A percentile compares a stretch with the other conserved stretches of the same genome.
Evolutionary conservation across 371 early-diverging fungal genomes (phyloP).

Genomic region (Syncephalastrum monosporum): DNA sequence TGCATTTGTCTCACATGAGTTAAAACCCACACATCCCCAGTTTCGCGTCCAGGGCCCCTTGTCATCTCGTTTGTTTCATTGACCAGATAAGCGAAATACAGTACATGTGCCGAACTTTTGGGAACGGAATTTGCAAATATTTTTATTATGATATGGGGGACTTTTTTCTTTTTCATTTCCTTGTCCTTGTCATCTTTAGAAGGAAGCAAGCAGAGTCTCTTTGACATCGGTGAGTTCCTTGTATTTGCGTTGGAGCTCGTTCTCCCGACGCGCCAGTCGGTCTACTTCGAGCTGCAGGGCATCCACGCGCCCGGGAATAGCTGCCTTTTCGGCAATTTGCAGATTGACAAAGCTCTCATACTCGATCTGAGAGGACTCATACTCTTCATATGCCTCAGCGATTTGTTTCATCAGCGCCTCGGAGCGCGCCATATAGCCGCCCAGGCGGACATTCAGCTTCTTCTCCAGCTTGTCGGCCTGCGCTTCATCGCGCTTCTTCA

Average conservation of each 20-base stretch:
- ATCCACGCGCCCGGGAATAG: constrained; percentile 69
- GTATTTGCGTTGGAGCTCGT: constrained; percentile 74
- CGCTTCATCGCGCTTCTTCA: constrained; percentile 76
- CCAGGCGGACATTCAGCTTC: constrained; percentile 73
- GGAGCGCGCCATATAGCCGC: constrained; percentile 77
- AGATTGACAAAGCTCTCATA: constrained; percentile 61
- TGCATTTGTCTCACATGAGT: no score
- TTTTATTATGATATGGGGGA: no score
- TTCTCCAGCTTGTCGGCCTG: constrained; percentile 86
- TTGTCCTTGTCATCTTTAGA: no score
- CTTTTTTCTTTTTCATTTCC: no score
- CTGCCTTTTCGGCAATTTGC: constrained; percentile 58
- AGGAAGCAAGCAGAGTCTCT: no score
- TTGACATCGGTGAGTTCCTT: constrained; percentile 58
- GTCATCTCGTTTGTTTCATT: no score
- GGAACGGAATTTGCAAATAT: no score
- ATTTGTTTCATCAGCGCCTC: constrained; percentile 62
- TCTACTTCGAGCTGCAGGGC: constrained; percentile 65
- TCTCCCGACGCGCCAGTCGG: constrained; percentile 60
- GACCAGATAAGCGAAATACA: no score
- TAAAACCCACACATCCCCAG: no score
- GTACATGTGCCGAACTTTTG: no score
- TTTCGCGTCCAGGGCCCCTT: no score
- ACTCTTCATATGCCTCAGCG: constrained; percentile 56
- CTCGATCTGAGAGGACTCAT: constrained; percentile 65